Base-by-base conservation (phyloP, 2,329 filamentous ascomycete species). In the Teratosphaeria viscida region DNA sequence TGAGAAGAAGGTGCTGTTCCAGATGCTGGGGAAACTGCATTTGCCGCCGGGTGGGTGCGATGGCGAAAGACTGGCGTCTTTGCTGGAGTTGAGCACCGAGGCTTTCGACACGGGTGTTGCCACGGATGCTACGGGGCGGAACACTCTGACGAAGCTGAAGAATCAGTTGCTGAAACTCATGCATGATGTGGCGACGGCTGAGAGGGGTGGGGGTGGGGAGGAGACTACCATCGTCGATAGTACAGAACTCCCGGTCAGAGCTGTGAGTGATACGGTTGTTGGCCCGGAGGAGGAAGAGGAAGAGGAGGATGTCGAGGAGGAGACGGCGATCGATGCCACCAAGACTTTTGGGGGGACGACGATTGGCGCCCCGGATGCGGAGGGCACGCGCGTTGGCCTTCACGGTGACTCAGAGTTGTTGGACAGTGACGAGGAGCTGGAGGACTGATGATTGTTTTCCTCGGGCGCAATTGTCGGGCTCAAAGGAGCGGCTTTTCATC, bases 1-100 rank as follows among this genome's bases (percentile, higher is more conserved):
- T 64, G 92, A 96, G 74, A 90, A 89, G 76, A 96, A 95, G 72
- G 81, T 87, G 1, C 77, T 94, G 10, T 85, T 89, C 32, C 82
- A 85, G 0, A 82, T 96, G 55, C 81, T 97, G 1, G 85, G 85
- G 64, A 97, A 96, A 74, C 79, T 96, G 1, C 85, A 92, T 70
- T 81, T 97, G 55, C 82, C 89, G 0, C 78, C 86, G n/a, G 67
- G 61, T 0, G 67, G 65, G 5, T 67, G 64, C n/a, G 65, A 65
- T 27, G 63, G 66, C 8, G 67, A 74, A 57, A 67, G 64, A 32
- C 64, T 74, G 2, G 70, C 71, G 58, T 71, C 71, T 0, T 65
- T 79, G 3, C 76, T 78, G 54, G 75, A 75, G 4, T 76, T 83
- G 12, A 71, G 78, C 19, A 70, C 68, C 5, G 77, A 79, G 67